phyloP scores from a whole-genome alignment of 1,139 yeast genomes.

The Lodderomyces pseudojiufengensis region DNA sequence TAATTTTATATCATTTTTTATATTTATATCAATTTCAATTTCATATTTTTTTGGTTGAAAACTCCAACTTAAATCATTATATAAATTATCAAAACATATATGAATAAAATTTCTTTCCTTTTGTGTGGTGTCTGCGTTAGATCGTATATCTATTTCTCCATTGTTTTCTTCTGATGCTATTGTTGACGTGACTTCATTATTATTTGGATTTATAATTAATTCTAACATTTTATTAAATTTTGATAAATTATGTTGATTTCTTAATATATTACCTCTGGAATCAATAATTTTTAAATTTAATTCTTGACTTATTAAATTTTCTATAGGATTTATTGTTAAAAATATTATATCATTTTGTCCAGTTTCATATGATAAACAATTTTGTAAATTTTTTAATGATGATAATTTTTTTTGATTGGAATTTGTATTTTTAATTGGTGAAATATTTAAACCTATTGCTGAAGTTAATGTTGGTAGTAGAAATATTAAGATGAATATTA shows the following conservation, averaged over 20 bases:
- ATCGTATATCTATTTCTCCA: too few species aligned
- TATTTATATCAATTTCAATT: constrained; percentile 32
- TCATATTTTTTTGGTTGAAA: constrained; percentile 33
- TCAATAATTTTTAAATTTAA: constrained; percentile 39
- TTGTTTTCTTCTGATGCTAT: too few species aligned
- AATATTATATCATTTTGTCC: constrained; percentile 36
- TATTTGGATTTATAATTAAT: neutral
- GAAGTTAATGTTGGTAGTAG: constrained; percentile 1
- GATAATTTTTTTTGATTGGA: constrained; percentile 14
- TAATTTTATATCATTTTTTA: constrained; percentile 28
- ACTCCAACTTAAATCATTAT: constrained; percentile 43
- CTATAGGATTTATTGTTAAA: constrained; percentile 31
- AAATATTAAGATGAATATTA: neutral
- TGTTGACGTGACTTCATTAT: too few species aligned
- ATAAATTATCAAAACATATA: constrained; percentile 44
- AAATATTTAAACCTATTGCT: constrained; percentile 3
- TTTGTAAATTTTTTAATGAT: constrained; percentile 24
- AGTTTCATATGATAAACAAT: constrained; percentile 41
- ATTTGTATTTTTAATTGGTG: constrained; percentile 5
- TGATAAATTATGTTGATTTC: constrained; percentile 28
- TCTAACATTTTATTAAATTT: constrained; percentile 7
- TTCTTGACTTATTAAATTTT: constrained; percentile 28
- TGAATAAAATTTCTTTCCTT: constrained; percentile 17
- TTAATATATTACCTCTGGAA: constrained; percentile 31
- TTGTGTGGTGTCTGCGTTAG: too few species aligned